phyloP scores from a whole-genome alignment of 2,329 filamentous ascomycete genomes.

The Helminthosporium solani region DNA sequence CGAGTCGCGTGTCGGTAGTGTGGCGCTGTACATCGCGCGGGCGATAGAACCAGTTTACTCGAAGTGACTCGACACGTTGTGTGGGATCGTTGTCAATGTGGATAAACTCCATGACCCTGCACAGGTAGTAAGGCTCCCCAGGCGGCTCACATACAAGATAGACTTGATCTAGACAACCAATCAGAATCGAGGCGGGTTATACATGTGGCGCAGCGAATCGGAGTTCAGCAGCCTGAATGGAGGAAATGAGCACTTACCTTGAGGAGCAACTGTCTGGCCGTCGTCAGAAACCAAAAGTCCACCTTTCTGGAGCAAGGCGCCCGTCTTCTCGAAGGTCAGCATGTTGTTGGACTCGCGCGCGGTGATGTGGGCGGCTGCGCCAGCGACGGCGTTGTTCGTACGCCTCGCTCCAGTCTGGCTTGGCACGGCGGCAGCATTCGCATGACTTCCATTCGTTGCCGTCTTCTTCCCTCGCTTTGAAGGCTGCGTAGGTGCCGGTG shows the following conservation, averaged over 20 bases:
- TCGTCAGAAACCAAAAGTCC: constrained; percentile 86
- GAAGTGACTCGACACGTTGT: constrained; percentile 77
- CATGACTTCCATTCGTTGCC: constrained; percentile 37
- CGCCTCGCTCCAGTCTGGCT: constrained; percentile 41
- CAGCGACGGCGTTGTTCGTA: constrained; percentile 27
- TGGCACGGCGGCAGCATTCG: constrained; percentile 37
- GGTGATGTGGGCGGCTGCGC: constrained; percentile 41
- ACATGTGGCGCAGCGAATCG: constrained; percentile 33
- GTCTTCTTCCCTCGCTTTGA: constrained; percentile 81
- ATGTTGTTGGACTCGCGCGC: constrained; percentile 77
- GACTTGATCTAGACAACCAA: constrained; percentile 66
- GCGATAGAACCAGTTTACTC: constrained; percentile 98
- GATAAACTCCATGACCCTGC: constrained; percentile 97
- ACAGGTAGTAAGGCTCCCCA: constrained; percentile 96
- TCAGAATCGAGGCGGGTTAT: constrained; percentile 39
- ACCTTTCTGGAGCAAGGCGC: constrained; percentile 68
- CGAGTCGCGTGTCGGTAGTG: constrained; percentile 82
- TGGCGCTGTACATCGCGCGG: constrained; percentile 94
- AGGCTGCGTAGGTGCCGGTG: constrained; percentile 19
- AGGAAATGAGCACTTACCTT: constrained; percentile 62
- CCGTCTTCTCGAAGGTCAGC: constrained; percentile 78
- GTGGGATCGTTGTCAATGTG: constrained; percentile 69
- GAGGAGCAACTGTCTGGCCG: constrained; percentile 76
- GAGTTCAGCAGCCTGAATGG: constrained; percentile 17
- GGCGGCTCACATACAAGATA: constrained; percentile 97